phyloP scores from a whole-genome alignment of 176 grass and related monocot species.

The Calamus simplicifolius region DNA sequence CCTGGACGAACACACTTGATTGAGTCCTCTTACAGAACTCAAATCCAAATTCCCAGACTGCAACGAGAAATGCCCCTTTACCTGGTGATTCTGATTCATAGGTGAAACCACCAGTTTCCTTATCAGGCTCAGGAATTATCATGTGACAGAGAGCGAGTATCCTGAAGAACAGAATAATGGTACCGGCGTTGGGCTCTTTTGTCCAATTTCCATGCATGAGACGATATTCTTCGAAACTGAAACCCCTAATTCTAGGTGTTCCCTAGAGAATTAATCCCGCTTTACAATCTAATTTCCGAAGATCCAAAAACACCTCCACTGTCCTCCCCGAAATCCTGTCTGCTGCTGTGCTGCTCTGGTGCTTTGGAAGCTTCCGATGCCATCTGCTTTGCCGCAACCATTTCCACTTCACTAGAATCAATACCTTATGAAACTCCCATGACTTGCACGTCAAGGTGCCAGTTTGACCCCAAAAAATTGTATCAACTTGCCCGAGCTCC shows the following conservation, averaged over 20 bases:
- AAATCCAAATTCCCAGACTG: conserved; percentile 96
- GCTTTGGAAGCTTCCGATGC: conserved; percentile 35
- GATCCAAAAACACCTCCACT: conserved; percentile 21
- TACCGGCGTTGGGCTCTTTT: conserved; percentile 54
- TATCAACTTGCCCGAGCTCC: conserved; percentile 95
- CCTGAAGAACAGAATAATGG: conserved; percentile 79
- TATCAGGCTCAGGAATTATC: conserved; percentile 77
- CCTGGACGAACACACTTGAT: conserved; percentile 59
- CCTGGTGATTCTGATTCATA: conserved; percentile 99
- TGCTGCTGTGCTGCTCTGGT: conserved; percentile 28
- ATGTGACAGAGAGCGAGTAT: conserved; percentile 90
- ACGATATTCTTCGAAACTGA: conserved; percentile 80
- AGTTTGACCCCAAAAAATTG: conserved; percentile 88
- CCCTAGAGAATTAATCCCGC: conserved; percentile 29
- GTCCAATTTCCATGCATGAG: conserved; percentile 89
- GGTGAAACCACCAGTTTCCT: conserved; percentile 56
- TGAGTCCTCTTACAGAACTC: conserved; percentile 93
- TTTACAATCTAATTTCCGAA: conserved; percentile 57
- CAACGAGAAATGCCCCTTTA: conserved; percentile 90
- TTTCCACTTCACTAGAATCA: conserved; percentile 84
- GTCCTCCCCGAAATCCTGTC: conserved; percentile 50
- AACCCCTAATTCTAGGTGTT: conserved; percentile 73
- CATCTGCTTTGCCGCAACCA: conserved; percentile 85
- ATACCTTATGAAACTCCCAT: conserved; percentile 81
- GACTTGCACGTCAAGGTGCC: conserved; percentile 97